Conservation (phyloP, 2,329 filamentous ascomycete genomes). For the Blastomyces percursus region DNA sequence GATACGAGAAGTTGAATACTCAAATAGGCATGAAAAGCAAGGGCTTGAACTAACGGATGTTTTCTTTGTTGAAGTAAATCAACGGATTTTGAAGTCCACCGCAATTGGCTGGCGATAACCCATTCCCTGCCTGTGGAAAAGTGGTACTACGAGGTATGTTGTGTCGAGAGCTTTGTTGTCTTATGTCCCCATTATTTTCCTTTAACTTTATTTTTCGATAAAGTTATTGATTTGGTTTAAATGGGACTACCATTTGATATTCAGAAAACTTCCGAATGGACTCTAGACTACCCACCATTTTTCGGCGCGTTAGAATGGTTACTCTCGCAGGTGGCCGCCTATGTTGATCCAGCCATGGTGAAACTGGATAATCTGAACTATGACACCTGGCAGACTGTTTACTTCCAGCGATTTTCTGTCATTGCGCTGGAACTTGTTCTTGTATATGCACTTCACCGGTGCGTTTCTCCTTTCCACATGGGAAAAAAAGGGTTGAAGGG, state of each 20-base stretch:
- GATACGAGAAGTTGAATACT: background rate
- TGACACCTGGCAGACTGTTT: conserved; percentile 85
- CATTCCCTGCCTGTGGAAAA: conserved; percentile 73
- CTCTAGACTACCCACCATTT: conserved; percentile 95
- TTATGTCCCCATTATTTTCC: background rate
- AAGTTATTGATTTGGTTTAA: background rate
- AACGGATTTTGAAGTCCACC: conserved; percentile 96
- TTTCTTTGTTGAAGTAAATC: conserved; percentile 61
- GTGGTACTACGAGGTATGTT: conserved; percentile 78
- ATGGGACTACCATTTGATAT: conserved; percentile 6
- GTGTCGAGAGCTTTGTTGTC: background rate
- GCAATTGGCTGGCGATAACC: conserved; percentile 97
- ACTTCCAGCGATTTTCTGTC: conserved; percentile 85
- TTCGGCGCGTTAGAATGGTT: conserved; percentile 96
- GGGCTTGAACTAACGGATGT: background rate
- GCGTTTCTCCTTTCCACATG: conserved; percentile 14
- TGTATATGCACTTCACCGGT: conserved; percentile 70
- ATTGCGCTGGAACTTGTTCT: conserved; percentile 75
- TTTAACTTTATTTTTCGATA: background rate
- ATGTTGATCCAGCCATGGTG: conserved; percentile 72
- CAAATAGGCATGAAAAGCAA: background rate
- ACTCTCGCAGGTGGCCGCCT: conserved; percentile 67
- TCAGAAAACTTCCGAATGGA: conserved; percentile 94
- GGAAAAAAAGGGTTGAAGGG: background rate
- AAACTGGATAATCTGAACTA: conserved; percentile 70